Base-by-base conservation (phyloP, 305 asterid species). In the Plantago lanceolata region DNA sequence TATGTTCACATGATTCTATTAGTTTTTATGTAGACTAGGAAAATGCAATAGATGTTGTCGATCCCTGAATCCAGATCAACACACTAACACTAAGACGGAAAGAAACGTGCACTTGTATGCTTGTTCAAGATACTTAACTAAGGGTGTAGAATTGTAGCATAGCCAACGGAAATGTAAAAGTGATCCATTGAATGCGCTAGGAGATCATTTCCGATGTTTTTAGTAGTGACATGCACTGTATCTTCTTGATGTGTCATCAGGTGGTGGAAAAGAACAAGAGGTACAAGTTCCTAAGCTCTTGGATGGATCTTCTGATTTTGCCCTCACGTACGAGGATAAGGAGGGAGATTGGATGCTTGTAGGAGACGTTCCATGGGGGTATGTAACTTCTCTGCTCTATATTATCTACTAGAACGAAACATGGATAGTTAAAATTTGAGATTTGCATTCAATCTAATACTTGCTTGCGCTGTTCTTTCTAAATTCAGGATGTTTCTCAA, bases 331-430 rank as follows among this genome's bases (percentile, higher is more conserved):
- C 11, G 94, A 89, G 76, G 96, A 89, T 68, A 89, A 76, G 69
- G 96, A 89, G 72, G 95, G 95, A 17, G 96, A 89, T n/a, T 89
- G 95, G 96, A 89, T 89, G 93, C 93, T 84, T 5, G 87, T 86
- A 1, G 96, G 96, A 44, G 95, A 89, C 56, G 96, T 89, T 71
- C 96, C 96, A 8, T 89, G 93, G 86, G 64, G 95, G 96, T 89
- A 84, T 12, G 77, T 55, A 4, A 67, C 66, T 11, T 7, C 17
- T 8, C n/a, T 18, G 26, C 37, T 12, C 16, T n/a, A 9, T 45
- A 43, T 40, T 59, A 59, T 40, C 20, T 43, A 44, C 53, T 61
- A 1, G 58, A 55, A 19, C 26, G 19, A 26, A 24, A 15, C 6
- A 12, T 1, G 19, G 19, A 5, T 14, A 19, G 33, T 13, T 6